A percentile compares a stretch with the other conserved stretches of the same genome.
phyloP scores from a whole-genome alignment of 2,329 filamentous ascomycete species.

The Talaromyces sp. region DNA sequence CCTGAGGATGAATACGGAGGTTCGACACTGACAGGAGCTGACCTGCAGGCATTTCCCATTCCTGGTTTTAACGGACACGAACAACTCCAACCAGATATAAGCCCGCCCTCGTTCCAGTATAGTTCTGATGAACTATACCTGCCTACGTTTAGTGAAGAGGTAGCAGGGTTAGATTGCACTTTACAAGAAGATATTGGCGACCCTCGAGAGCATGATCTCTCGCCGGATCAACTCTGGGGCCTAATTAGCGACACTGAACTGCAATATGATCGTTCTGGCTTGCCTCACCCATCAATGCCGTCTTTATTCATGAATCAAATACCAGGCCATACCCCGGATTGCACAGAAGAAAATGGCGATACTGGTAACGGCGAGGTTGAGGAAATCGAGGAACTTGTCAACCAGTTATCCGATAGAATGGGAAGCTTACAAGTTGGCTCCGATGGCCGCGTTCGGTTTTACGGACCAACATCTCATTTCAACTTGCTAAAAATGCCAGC shows the following conservation, averaged over 20 bases:
- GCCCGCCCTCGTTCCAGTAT: background rate
- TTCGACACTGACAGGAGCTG: background rate
- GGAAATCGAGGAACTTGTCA: constrained; percentile 23
- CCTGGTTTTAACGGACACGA: background rate
- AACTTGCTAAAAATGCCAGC: constrained; percentile 19
- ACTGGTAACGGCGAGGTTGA: background rate
- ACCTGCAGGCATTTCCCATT: background rate
- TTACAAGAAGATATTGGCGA: background rate
- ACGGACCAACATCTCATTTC: constrained; percentile 31
- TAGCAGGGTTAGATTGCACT: background rate
- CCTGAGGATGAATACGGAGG: background rate
- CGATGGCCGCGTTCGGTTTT: constrained; percentile 30
- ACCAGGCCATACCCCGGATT: background rate
- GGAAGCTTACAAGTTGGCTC: constrained; percentile 28
- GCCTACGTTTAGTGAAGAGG: background rate
- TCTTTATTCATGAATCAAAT: background rate
- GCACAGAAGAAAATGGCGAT: background rate
- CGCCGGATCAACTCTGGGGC: background rate
- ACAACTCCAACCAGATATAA: background rate
- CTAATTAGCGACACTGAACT: background rate
- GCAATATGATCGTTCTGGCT: background rate
- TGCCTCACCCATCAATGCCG: background rate
- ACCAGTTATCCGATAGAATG: constrained; percentile 28
- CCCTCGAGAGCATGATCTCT: background rate
- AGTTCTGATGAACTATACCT: background rate